Evolutionary conservation across 2,329 filamentous ascomycete species (phyloP), one percentile per base, ranked within the genome.

Genomic region (Penicillium frequentans): DNA sequence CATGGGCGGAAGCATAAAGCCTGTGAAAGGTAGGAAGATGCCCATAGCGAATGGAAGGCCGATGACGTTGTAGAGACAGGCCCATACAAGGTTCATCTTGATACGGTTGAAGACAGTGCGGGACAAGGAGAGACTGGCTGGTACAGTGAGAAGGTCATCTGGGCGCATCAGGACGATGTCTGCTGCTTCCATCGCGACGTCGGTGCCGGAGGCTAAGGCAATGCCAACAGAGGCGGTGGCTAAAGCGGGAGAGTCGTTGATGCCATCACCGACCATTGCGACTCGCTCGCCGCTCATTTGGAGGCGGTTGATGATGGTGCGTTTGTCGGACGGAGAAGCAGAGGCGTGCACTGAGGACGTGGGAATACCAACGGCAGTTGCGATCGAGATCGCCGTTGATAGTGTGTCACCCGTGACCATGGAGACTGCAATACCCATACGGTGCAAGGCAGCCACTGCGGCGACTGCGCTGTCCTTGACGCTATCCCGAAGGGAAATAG

Each of bases 41-140:
- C 95, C 95, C 95, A 98, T 98, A 42, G 95, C 95, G 67, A 99
- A 96, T 2, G 95, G 95, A 14, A 99, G 82, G 1, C 95, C 95
- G 59, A 98, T 78, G 49, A 91, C 61, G 74, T 99, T 99, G 83
- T 99, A 99, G 61, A 91, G 79, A 73, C 92, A 98, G 0, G 93
- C 93, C 90, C 95, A 97, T 2, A 87, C 81, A 3, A 99, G 83
- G 74, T 99, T 99, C 65, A 96, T 76, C 80, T 96, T 96, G 81
- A 99, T 99, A 63, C 95, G 88, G 54, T 81, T 83, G 82, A 99
- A 98, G 70, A 98, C 97, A 35, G 85, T 86, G 43, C 88, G 86
- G 21, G 91, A 88, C 11, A 99, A 86, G 65, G 91, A 83, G 13
- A 99, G 84, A 14, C 90, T 87, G 0, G 91, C 90, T 0, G 95